Conservation (phyloP, 2,329 filamentous ascomycete species). For the Botrytis paeoniae region DNA sequence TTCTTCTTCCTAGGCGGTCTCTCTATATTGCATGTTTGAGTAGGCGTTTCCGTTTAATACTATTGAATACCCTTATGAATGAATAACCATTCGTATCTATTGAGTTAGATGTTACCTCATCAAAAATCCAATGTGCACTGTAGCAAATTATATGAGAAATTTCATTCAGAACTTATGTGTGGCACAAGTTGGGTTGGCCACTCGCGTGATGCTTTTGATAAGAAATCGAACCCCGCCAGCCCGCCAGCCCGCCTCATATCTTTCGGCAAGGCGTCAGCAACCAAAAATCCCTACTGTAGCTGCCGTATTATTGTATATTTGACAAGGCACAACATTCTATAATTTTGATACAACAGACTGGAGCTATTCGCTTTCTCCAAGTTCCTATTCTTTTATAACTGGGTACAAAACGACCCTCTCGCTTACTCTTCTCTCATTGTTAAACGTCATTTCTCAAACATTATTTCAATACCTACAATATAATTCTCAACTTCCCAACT, state of each 20-base stretch:
- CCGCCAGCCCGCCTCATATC: neutral
- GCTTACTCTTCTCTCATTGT: neutral
- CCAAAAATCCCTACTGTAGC: neutral
- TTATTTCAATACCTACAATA: neutral
- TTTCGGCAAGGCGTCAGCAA: slow-evolving; percentile 7
- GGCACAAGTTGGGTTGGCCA: neutral
- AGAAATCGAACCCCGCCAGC: slow-evolving; percentile 13
- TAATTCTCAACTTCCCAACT: neutral
- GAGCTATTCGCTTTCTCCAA: neutral
- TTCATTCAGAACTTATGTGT: neutral
- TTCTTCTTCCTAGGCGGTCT: slow-evolving; percentile 3
- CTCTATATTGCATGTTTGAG: slow-evolving; percentile 19
- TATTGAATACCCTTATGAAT: slow-evolving; percentile 19
- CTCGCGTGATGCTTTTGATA: slow-evolving; percentile 14
- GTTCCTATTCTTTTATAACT: neutral
- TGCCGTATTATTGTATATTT: neutral
- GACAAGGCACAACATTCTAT: neutral
- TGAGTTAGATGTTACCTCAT: neutral
- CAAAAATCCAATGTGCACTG: neutral
- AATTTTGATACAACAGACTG: neutral
- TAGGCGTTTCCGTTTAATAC: slow-evolving; percentile 18
- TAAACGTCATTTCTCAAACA: neutral
- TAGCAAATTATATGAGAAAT: neutral
- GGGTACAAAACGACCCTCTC: neutral
- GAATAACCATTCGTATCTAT: slow-evolving; percentile 1